phyloP scores from a whole-genome alignment of 371 early-diverging fungal genomes.

The Lichtheimia corymbifera region DNA sequence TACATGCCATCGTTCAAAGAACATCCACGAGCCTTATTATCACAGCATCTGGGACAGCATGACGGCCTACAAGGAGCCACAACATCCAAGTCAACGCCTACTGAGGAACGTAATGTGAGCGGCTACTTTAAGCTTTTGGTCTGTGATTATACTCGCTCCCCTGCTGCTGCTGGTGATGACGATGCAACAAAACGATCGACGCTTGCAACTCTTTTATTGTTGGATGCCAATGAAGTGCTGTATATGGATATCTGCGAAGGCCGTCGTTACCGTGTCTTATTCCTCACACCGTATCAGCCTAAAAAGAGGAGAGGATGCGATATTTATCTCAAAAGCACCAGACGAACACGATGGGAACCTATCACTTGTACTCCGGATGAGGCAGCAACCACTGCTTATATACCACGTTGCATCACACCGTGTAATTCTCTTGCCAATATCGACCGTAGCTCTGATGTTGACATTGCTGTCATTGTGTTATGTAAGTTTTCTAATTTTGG shows the following conservation, averaged over 20 bases:
- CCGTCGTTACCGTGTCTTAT: conserved; percentile 23
- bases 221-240: conserved; percentile 31
- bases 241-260: conserved; percentile 36
- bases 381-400: conserved; percentile 32
- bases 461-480: conserved; percentile 56
- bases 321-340: conserved; percentile 41
- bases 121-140: conserved; percentile 49
- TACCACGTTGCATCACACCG: conserved; percentile 40
- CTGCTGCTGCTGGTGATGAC: not conserved
- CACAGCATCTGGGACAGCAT: conserved; percentile 14
- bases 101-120: conserved; percentile 42
- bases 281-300: conserved; percentile 40
- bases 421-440: conserved; percentile 36
- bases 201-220: conserved; percentile 26
- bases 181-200: not conserved
- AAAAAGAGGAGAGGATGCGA: conserved; percentile 36
- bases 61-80: no score
- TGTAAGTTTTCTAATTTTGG: conserved; percentile 36
- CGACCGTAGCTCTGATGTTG: conserved; percentile 46
- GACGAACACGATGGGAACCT: conserved; percentile 46
- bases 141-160: conserved; percentile 44
- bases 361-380: conserved; percentile 14
- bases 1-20: conserved; percentile 11
- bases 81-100: conserved; percentile 17
- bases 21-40: conserved; percentile 16